A percentile compares a stretch with the other conserved stretches of the same genome.
phyloP scores from a whole-genome alignment of 352 stramenopile species.

The Saprolegnia diclina region DNA sequence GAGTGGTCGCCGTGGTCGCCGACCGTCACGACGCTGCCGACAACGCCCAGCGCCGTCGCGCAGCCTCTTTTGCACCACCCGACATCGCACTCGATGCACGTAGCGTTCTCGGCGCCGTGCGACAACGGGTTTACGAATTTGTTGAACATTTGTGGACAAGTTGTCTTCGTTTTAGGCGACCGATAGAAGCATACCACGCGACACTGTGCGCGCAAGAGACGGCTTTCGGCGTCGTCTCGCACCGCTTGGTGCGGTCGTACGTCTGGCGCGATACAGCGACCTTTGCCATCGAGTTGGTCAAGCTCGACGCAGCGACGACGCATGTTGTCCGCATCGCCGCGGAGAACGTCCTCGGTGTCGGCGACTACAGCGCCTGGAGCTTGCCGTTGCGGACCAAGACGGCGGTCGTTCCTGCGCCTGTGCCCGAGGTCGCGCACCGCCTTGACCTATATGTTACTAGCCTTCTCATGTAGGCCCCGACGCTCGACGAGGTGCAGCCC shows the following conservation, averaged over 20 bases:
- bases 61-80: constrained; percentile 31
- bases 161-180: background rate
- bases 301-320: constrained; percentile 39
- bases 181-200: constrained; percentile 44
- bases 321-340: constrained; percentile 47
- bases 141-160: background rate
- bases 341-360: constrained; percentile 42
- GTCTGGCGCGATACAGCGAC: background rate
- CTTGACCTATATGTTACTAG: constrained; percentile 23
- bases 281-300: constrained; percentile 30
- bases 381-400: constrained; percentile 37
- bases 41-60: constrained; percentile 40
- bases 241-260: constrained; percentile 39
- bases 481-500: constrained; percentile 39
- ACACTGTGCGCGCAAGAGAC: constrained; percentile 47
- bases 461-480: constrained; percentile 24
- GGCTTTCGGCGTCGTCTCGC: constrained; percentile 51
- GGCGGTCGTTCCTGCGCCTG: constrained; percentile 35
- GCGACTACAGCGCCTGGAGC: constrained; percentile 38
- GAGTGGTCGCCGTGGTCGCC: constrained; percentile 40
- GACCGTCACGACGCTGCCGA: constrained; percentile 36
- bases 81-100: constrained; percentile 38
- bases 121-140: constrained; percentile 39
- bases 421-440: background rate
- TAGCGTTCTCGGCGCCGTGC: constrained; percentile 39